Percentiles rank a stretch among this genome's conserved stretches.
Conservation (phyloP, 805 yeast species). For the Candida cerambycidarum region DNA sequence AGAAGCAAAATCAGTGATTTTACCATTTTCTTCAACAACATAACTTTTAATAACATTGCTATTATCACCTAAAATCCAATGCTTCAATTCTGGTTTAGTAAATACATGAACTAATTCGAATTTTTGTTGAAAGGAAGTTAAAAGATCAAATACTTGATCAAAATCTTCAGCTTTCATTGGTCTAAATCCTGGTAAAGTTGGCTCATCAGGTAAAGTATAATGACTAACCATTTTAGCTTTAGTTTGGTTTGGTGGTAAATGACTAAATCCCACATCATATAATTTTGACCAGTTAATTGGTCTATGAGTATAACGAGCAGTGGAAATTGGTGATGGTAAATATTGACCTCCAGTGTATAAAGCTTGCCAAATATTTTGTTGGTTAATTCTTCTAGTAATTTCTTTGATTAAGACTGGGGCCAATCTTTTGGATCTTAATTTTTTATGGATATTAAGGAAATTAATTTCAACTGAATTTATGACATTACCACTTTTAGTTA, state of each 20-base stretch:
- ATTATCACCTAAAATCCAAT: slow-evolving; percentile 69
- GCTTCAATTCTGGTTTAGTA: slow-evolving; percentile 64
- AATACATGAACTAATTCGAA: slow-evolving; percentile 76
- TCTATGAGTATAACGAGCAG: slow-evolving; percentile 89
- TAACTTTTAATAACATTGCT: slow-evolving; percentile 66
- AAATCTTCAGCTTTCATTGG: slow-evolving; percentile 59
- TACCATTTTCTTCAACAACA: slow-evolving; percentile 69
- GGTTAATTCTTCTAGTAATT: slow-evolving; percentile 88
- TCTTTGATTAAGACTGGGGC: slow-evolving; percentile 94
- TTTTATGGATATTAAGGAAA: slow-evolving; percentile 91
- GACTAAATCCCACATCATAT: slow-evolving; percentile 86
- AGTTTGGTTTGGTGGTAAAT: slow-evolving; percentile 70
- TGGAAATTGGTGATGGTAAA: slow-evolving; percentile 87
- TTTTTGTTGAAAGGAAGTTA: slow-evolving; percentile 60
- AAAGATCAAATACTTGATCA: slow-evolving; percentile 58
- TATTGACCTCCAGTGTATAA: slow-evolving; percentile 90
- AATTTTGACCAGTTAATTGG: slow-evolving; percentile 91
- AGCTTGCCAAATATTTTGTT: slow-evolving; percentile 89
- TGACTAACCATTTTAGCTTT: slow-evolving; percentile 63
- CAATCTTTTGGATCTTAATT: slow-evolving; percentile 86
- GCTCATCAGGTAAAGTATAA: slow-evolving; percentile 53
- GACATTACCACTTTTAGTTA: slow-evolving; percentile 48
- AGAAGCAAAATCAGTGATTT: slow-evolving; percentile 84
- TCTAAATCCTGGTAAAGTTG: slow-evolving; percentile 56
- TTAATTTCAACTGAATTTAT: slow-evolving; percentile 83